These are phyloP conservation scores for Pestalotiopsis sp. DNA, from an alignment of 2,329 filamentous ascomycete species.

Conservation along the genomic window DNA sequence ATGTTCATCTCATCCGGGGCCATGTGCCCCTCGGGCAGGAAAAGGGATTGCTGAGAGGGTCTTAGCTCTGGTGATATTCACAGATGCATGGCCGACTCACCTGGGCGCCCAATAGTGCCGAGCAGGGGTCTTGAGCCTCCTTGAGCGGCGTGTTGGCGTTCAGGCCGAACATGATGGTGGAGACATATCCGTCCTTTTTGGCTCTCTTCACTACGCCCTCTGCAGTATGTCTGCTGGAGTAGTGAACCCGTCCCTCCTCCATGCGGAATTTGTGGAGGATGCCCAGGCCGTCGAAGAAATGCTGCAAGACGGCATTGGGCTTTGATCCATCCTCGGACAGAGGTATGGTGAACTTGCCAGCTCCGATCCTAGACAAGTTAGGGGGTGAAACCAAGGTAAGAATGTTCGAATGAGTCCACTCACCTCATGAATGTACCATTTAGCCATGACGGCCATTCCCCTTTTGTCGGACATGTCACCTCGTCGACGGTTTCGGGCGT, in stretches of 20 bases:
- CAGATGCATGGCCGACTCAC: constrained; percentile 6
- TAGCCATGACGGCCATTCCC: constrained; percentile 19
- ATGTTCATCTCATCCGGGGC: constrained; percentile 18
- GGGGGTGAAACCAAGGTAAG: not conserved
- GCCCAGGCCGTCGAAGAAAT: constrained; percentile 21
- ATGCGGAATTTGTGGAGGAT: constrained; percentile 22
- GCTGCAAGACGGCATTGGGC: constrained; percentile 20
- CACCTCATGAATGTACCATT: constrained; percentile 19
- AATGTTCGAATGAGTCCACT: not conserved
- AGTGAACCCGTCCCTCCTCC: constrained; percentile 14
- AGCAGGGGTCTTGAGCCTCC: constrained; percentile 19
- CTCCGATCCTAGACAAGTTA: constrained; percentile 13
- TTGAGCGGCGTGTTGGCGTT: constrained; percentile 19
- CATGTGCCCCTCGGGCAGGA: constrained; percentile 6
- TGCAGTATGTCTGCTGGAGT: constrained; percentile 19
- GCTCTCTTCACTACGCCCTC: constrained; percentile 18
- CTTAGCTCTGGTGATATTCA: not conserved
- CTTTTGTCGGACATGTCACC: constrained; percentile 14
- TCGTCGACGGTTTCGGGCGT: constrained; percentile 19
- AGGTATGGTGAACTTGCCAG: constrained; percentile 17
- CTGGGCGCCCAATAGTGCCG: constrained; percentile 19
- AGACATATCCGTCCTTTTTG: constrained; percentile 18
- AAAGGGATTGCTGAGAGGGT: constrained; percentile 17
- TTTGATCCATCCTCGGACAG: constrained; percentile 20
- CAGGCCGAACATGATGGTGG: constrained; percentile 16